Evolutionary conservation across 2,329 filamentous ascomycete genomes (phyloP).

Genomic region (Penicillium concentricum): DNA sequence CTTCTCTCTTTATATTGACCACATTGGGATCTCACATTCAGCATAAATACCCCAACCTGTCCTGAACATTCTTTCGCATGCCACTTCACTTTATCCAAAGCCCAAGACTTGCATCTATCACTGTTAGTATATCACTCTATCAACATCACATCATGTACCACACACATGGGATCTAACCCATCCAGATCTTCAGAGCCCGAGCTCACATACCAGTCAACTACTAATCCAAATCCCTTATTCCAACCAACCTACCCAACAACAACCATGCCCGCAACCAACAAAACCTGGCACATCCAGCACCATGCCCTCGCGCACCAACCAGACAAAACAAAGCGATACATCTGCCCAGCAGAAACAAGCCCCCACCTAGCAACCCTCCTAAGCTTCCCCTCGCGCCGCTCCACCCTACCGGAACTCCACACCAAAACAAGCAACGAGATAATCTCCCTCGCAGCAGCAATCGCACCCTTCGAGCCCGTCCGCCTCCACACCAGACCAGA

Average conservation of each 20-base stretch:
- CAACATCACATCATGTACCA: not conserved
- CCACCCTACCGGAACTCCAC: constrained; percentile 23
- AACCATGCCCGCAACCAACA: constrained; percentile 15
- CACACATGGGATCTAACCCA: constrained; percentile 1
- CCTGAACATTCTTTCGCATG: not conserved
- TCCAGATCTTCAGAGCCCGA: not conserved
- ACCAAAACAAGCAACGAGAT: constrained; percentile 25
- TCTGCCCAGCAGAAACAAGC: constrained; percentile 23
- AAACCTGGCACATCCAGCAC: constrained; percentile 9
- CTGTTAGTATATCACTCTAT: constrained; percentile 1
- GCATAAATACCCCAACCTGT: not conserved
- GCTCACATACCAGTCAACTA: not conserved
- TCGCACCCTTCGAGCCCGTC: constrained; percentile 34
- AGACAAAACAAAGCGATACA: constrained; percentile 15
- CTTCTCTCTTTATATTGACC: not conserved
- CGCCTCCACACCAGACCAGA: constrained; percentile 29
- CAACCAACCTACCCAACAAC: not conserved
- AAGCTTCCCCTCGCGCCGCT: constrained; percentile 26
- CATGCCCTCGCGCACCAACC: constrained; percentile 5
- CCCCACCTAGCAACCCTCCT: constrained; percentile 29
- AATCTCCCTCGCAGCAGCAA: constrained; percentile 26
- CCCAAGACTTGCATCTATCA: not conserved
- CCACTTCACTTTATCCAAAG: not conserved
- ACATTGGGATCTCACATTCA: not conserved
- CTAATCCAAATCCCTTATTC: not conserved